These are phyloP conservation scores for Verticillium isaacii DNA, from an alignment of 2,329 filamentous ascomycete genomes.

Conservation along the genomic window DNA sequence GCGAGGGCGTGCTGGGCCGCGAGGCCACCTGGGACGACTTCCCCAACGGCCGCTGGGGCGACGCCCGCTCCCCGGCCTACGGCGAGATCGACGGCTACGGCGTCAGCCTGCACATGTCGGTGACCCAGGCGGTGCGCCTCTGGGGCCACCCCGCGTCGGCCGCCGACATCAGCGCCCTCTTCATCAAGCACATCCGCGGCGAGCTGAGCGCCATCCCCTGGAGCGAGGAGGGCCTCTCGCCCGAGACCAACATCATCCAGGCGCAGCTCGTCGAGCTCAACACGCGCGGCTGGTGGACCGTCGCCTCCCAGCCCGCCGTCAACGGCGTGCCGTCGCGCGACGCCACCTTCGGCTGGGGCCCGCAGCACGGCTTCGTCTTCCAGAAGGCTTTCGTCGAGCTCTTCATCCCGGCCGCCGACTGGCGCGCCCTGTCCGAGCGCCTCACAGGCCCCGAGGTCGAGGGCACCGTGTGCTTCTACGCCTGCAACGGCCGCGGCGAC, in stretches of 20 bases:
- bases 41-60: conserved; percentile 93
- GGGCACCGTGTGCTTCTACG: conserved; percentile 77
- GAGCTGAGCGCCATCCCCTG: conserved; percentile 80
- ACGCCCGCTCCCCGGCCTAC: conserved; percentile 87
- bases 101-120: conserved; percentile 86
- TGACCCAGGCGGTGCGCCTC: conserved; percentile 74
- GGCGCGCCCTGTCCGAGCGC: conserved; percentile 55
- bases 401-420: conserved; percentile 75
- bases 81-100: conserved; percentile 98
- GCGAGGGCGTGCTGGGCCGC: conserved; percentile 80
- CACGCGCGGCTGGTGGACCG: conserved; percentile 85
- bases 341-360: conserved; percentile 87
- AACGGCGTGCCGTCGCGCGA: conserved; percentile 78
- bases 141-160: conserved; percentile 74
- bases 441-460: conserved; percentile 46
- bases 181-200: conserved; percentile 76
- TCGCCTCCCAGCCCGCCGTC: conserved; percentile 91
- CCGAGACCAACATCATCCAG: conserved; percentile 80
- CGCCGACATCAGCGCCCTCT: conserved; percentile 73
- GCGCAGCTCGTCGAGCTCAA: conserved; percentile 73
- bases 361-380: conserved; percentile 88
- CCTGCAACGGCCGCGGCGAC: conserved; percentile 71
- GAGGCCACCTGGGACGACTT: conserved; percentile 99
- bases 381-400: conserved; percentile 98
- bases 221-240: conserved; percentile 83